phyloP scores from a whole-genome alignment of 768 basidiomycete species.

The Cantharellus cinnabarinus region DNA sequence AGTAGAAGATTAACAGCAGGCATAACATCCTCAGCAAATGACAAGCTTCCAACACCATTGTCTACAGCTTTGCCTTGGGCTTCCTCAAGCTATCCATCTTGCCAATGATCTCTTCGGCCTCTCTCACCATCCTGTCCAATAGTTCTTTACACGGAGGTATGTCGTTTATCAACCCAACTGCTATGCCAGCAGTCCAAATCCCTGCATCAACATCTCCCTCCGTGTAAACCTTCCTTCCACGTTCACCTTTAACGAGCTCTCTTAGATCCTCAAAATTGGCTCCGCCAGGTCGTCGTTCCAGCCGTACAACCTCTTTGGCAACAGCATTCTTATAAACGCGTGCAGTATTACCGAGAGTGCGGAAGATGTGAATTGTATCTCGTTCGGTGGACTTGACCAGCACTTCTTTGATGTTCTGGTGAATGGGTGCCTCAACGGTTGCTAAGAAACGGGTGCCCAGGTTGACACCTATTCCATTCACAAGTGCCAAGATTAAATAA shows the following conservation, averaged over 20 bases:
- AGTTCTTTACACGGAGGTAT: conserved; percentile 65
- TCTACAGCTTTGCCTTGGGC: conserved; percentile 9
- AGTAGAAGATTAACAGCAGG: too few species aligned
- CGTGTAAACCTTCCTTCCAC: conserved; percentile 42
- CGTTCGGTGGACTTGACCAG: conserved; percentile 68
- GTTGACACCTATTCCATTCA: conserved; percentile 35
- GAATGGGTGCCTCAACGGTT: conserved; percentile 72
- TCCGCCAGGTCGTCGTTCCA: conserved; percentile 54
- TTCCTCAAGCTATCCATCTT: conserved; percentile 20
- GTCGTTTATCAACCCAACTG: conserved; percentile 41
- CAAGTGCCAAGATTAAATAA: neutral
- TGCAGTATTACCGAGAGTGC: conserved; percentile 64
- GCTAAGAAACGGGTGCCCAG: conserved; percentile 90
- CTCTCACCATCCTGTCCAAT: conserved; percentile 44
- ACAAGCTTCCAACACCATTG: neutral
- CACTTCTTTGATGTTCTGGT: conserved; percentile 75
- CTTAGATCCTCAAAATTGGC: conserved; percentile 74
- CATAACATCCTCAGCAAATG: too few species aligned
- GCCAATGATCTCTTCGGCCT: conserved; percentile 48
- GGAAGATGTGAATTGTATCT: conserved; percentile 61
- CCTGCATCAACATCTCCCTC: conserved; percentile 71
- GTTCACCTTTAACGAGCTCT: conserved; percentile 25
- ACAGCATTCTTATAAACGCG: conserved; percentile 79
- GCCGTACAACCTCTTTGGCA: conserved; percentile 60
- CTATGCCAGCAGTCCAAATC: conserved; percentile 39